Evolutionary conservation across 176 grass and related monocot species (phyloP).

Genomic region (Eragrostis curvula): DNA sequence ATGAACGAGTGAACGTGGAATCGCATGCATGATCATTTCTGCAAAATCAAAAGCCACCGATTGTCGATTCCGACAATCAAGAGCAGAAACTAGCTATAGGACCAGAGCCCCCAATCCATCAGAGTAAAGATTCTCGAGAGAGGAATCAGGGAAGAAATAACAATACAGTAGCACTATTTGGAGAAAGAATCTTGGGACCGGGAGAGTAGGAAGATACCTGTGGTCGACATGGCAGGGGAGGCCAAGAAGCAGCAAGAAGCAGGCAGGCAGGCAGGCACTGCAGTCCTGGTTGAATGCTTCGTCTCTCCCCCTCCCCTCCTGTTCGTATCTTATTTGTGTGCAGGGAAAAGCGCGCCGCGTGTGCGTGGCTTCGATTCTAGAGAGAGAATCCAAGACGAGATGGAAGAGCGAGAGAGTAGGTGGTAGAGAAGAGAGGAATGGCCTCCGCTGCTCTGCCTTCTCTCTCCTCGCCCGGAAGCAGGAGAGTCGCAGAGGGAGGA

Average conservation of each 20-base stretch:
- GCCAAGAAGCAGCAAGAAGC: not conserved
- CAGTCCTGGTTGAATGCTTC: conserved; percentile 19
- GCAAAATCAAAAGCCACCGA: not conserved
- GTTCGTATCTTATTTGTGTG: conserved; percentile 8
- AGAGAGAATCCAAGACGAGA: not conserved
- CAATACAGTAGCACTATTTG: not conserved
- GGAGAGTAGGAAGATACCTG: conserved; percentile 29
- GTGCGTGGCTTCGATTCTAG: conserved; percentile 35
- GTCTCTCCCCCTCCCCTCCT: not conserved
- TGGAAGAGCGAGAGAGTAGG: conserved; percentile 21
- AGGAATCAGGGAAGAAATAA: not conserved
- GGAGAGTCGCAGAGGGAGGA: not conserved
- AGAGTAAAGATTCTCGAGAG: not conserved
- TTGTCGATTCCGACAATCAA: not conserved
- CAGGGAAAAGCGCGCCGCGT: not conserved
- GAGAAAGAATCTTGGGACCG: not conserved
- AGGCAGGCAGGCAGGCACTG: not conserved
- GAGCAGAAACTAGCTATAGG: too few relatives aligned
- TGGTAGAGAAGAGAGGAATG: conserved; percentile 44
- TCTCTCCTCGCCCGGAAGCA: not conserved
- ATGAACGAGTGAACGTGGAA: not conserved
- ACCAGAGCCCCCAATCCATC: conserved; percentile 1
- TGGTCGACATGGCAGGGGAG: conserved; percentile 43
- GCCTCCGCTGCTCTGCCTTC: not conserved
- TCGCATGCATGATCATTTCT: not conserved